phyloP scores from a whole-genome alignment of 768 basidiomycete genomes.

The Suillus subluteus region DNA sequence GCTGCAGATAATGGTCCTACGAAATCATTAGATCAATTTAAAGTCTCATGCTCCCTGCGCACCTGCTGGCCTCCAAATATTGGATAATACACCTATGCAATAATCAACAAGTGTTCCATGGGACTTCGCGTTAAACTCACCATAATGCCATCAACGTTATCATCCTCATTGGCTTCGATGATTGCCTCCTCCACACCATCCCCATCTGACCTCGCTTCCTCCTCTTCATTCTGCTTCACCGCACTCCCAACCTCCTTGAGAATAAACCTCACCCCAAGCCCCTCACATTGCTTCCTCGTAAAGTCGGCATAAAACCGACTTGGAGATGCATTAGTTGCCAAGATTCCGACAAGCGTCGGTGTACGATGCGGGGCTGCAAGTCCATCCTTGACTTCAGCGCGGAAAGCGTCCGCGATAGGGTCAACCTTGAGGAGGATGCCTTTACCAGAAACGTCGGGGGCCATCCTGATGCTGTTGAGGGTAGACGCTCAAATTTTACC shows the following conservation, averaged over 20 bases:
- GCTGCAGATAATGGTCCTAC: slow-evolving; percentile 96
- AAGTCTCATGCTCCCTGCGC: slow-evolving; percentile 25
- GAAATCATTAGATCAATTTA: slow-evolving; percentile 11
- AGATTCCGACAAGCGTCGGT: slow-evolving; percentile 88
- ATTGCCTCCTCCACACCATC: slow-evolving; percentile 97
- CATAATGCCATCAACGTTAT: slow-evolving; percentile 90
- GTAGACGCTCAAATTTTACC: not conserved
- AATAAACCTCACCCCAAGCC: slow-evolving; percentile 85
- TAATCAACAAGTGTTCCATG: not conserved
- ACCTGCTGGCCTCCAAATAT: slow-evolving; percentile 92
- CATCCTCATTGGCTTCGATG: slow-evolving; percentile 91
- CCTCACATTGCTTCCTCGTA: slow-evolving; percentile 88
- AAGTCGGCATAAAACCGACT: slow-evolving; percentile 88
- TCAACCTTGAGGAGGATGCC: slow-evolving; percentile 83
- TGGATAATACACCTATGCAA: slow-evolving; percentile 86
- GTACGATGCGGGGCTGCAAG: slow-evolving; percentile 41
- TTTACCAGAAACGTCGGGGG: slow-evolving; percentile 48
- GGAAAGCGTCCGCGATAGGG: slow-evolving; percentile 70
- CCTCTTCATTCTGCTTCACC: slow-evolving; percentile 17
- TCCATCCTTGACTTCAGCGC: slow-evolving; percentile 63
- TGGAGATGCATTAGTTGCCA: slow-evolving; percentile 81
- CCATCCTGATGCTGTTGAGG: slow-evolving; percentile 22
- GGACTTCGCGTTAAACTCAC: slow-evolving; percentile 60
- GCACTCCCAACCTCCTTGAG: slow-evolving; percentile 63
- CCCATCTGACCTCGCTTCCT: slow-evolving; percentile 61